Evolutionary conservation across 495 filamentous ascomycete species (phyloP).

Genomic region (Stereocaulon alpinum): DNA sequence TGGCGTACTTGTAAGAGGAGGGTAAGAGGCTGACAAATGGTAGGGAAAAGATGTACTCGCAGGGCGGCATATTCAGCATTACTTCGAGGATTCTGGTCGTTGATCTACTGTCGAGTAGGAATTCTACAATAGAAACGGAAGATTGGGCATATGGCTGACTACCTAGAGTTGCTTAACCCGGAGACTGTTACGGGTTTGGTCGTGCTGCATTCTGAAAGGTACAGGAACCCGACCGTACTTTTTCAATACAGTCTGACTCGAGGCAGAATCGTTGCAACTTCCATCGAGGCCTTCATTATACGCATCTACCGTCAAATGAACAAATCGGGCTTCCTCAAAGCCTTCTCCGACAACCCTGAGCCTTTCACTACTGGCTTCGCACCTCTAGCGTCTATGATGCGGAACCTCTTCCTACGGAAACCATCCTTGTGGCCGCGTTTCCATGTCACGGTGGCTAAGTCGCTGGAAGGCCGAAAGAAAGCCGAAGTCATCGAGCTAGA

Average conservation of each 20-base stretch:
- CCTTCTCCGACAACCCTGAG: slow-evolving; percentile 91
- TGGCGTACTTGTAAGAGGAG: background rate
- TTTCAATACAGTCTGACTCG: slow-evolving; percentile 16
- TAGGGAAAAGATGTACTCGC: slow-evolving; percentile 76
- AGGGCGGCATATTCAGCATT: slow-evolving; percentile 89
- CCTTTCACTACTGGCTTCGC: slow-evolving; percentile 85
- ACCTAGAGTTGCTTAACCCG: slow-evolving; percentile 55
- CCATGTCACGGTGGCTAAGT: slow-evolving; percentile 77
- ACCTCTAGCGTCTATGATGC: slow-evolving; percentile 81
- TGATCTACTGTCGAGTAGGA: slow-evolving; percentile 68
- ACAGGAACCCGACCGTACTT: slow-evolving; percentile 10
- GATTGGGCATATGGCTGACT: slow-evolving; percentile 18
- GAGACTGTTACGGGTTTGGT: slow-evolving; percentile 82
- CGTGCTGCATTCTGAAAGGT: slow-evolving; percentile 78
- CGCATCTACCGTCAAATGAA: slow-evolving; percentile 91
- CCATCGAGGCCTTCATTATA: slow-evolving; percentile 87
- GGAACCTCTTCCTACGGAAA: slow-evolving; percentile 83
- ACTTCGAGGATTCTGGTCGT: slow-evolving; percentile 92
- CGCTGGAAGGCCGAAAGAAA: slow-evolving; percentile 81
- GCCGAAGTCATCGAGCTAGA: slow-evolving; percentile 96
- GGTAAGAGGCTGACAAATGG: background rate
- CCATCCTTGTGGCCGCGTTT: slow-evolving; percentile 92
- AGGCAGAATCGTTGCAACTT: slow-evolving; percentile 66
- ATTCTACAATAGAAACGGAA: background rate
- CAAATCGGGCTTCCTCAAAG: slow-evolving; percentile 85